phyloP scores from a whole-genome alignment of 208 protist species.

The Angomonas deanei region DNA sequence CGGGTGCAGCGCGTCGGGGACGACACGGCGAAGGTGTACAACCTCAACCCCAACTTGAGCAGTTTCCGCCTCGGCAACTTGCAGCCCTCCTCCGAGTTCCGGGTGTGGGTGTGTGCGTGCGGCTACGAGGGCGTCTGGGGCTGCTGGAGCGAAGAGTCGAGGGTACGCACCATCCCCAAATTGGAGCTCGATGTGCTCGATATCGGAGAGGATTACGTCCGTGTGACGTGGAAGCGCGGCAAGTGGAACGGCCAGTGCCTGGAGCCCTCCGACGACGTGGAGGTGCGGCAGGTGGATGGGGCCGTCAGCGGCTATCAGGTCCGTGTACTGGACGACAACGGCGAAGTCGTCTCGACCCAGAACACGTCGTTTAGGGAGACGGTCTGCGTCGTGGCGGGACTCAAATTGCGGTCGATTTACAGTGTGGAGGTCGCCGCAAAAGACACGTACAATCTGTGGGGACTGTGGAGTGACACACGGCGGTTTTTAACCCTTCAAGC shows the following conservation, averaged over 20 bases:
- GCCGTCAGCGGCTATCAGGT: constrained; percentile 87
- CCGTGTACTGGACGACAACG: constrained; percentile 56
- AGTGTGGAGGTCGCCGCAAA: constrained; percentile 82
- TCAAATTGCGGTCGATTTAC: constrained; percentile 72
- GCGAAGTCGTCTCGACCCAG: constrained; percentile 46
- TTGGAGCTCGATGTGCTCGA: constrained; percentile 67
- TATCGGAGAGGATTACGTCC: constrained; percentile 90
- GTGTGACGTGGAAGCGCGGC: constrained; percentile 65
- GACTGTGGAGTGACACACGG: constrained; percentile 81
- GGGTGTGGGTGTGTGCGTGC: constrained; percentile 85
- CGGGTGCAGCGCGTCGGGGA: constrained; percentile 78
- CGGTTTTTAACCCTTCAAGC: constrained; percentile 77
- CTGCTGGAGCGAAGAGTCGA: constrained; percentile 84
- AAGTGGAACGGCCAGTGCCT: constrained; percentile 57
- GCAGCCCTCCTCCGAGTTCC: constrained; percentile 80
- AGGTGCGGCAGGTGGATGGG: constrained; percentile 70
- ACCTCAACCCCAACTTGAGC: constrained; percentile 75
- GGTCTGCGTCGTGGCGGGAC: constrained; percentile 50
- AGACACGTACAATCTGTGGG: constrained; percentile 90
- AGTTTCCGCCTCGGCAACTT: constrained; percentile 79
- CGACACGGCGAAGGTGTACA: constrained; percentile 39
- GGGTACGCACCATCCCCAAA: constrained; percentile 87
- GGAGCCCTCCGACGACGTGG: constrained; percentile 25
- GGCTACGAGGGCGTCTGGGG: constrained; percentile 87
- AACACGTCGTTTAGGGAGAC: constrained; percentile 56